Evolutionary conservation across 2,329 filamentous ascomycete genomes (phyloP).

Genomic region (Colletotrichum ledebouriae): DNA sequence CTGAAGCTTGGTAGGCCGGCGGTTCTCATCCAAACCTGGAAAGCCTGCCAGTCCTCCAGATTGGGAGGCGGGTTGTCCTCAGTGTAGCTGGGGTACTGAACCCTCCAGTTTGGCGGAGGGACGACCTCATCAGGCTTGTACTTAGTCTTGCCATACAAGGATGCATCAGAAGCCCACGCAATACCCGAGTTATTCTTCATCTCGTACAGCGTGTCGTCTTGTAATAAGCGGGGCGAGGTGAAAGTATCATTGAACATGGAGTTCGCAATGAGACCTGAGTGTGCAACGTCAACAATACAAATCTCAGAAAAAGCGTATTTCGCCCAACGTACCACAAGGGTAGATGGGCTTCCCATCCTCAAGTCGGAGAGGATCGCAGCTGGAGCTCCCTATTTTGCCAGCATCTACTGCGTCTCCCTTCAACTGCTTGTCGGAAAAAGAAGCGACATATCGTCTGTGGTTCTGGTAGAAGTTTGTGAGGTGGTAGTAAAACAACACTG

Average conservation of each 20-base stretch:
- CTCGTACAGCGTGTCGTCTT: conserved; percentile 67
- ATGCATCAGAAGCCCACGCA: conserved; percentile 87
- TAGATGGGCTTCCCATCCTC: conserved; percentile 81
- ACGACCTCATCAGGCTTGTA: conserved; percentile 76
- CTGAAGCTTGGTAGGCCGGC: conserved; percentile 94
- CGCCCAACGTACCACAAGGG: conserved; percentile 72
- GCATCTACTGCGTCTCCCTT: conserved; percentile 75
- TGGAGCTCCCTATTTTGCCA: conserved; percentile 72
- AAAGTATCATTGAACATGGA: conserved; percentile 98
- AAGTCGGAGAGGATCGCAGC: conserved; percentile 80
- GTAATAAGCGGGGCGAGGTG: conserved; percentile 70
- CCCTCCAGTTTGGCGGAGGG: conserved; percentile 88
- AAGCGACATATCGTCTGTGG: conserved; percentile 94
- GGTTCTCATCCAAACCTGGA: conserved; percentile 99
- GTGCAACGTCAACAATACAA: background rate
- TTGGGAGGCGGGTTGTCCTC: conserved; percentile 75
- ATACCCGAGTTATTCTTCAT: conserved; percentile 84
- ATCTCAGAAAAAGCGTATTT: background rate
- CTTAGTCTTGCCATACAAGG: conserved; percentile 79
- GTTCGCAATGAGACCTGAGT: conserved; percentile 84
- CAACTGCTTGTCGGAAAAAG: conserved; percentile 86
- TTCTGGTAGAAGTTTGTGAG: conserved; percentile 99
- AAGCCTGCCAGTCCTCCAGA: conserved; percentile 81
- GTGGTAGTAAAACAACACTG: conserved; percentile 93
- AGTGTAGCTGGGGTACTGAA: conserved; percentile 75